These are phyloP conservation scores for Solanum gracilifrons DNA, from an alignment of 257 asterid genomes.

Conservation along the genomic window DNA sequence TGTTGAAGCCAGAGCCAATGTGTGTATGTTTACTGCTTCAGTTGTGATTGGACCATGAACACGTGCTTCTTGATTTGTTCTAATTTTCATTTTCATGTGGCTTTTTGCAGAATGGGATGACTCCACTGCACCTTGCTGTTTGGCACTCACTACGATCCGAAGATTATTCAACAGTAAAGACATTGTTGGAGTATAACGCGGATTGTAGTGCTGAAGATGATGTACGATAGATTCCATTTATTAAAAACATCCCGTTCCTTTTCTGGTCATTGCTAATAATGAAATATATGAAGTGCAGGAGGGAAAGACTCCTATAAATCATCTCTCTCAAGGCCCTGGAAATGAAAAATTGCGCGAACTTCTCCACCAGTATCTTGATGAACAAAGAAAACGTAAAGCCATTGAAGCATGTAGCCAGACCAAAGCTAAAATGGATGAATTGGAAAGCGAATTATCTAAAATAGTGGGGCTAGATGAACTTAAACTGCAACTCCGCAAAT, in stretches of 20 bases:
- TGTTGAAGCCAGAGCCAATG: conserved; percentile 93
- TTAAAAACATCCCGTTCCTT: neutral
- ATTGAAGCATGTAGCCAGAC: conserved; percentile 83
- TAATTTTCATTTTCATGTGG: neutral
- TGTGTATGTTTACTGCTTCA: conserved; percentile 13
- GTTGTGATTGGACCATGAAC: neutral
- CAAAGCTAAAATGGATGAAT: conserved; percentile 71
- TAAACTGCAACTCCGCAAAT: conserved; percentile 63
- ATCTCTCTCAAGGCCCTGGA: conserved; percentile 79
- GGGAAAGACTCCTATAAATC: conserved; percentile 81
- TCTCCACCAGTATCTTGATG: conserved; percentile 57
- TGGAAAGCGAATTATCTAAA: conserved; percentile 58
- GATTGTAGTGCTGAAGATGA: conserved; percentile 89
- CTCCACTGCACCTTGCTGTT: conserved; percentile 97
- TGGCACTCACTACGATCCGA: conserved; percentile 87
- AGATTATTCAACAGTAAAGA: conserved; percentile 70
- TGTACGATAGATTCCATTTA: conserved; percentile 22
- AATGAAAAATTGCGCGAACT: conserved; percentile 60
- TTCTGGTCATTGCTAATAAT: conserved; percentile 23
- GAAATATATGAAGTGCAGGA: conserved; percentile 46
- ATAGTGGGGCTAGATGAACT: conserved; percentile 67
- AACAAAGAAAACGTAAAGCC: conserved; percentile 71
- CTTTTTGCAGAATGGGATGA: conserved; percentile 79
- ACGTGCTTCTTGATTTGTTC: neutral
- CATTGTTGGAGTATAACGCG: conserved; percentile 72